Evolutionary conservation across 1,139 yeast species (phyloP), one percentile per base, ranked within the genome.

Genomic region (Candida tetrigidarum): DNA sequence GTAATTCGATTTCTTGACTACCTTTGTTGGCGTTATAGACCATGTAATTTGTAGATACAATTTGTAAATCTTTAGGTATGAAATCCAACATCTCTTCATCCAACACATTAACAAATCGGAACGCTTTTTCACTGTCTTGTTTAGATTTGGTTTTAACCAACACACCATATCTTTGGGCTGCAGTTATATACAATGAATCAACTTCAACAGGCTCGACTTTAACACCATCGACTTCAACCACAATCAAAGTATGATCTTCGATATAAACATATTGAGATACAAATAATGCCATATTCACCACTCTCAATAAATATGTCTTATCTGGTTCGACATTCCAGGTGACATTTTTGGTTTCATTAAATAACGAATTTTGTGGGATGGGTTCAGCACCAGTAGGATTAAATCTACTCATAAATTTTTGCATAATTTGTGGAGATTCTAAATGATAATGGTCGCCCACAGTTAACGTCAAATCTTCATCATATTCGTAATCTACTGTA

Each of bases 341-440:
- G 48, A 73, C 71, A 64, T 86, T 85, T 61, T 75, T 80, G 6
- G 95, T 82, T 60, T 91, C 90, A 69, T 92, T 91, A 66, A 90
- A 77, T 57, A 90, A 71, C 54, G 86, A 62, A 60, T 83, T 83
- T 57, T 86, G 83, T 2, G 98, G 98, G 55, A 92, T 81, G 36
- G 98, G 98, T 67, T 92, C 98, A 28, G 97, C 97, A 52, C 98
- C 98, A 5, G 97, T 88, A 38, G 98, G 98, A 67, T 92, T 92
- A 69, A 78, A 85, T 51, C 86, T 66, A 53, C 73, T 79, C 69
- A 89, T 62, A 69, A 91, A 91, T 15, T 59, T 55, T 11, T 75
- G 66, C 50, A 76, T 67, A 54, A 91, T 73, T 16, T 61, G 76
- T 39, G 75, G 75, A 37, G 84, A 74, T 43, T 73, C 67, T 29